Evolutionary conservation across 176 grass and related monocot species (phyloP).

Genomic region (Phoenix roebelenii): DNA sequence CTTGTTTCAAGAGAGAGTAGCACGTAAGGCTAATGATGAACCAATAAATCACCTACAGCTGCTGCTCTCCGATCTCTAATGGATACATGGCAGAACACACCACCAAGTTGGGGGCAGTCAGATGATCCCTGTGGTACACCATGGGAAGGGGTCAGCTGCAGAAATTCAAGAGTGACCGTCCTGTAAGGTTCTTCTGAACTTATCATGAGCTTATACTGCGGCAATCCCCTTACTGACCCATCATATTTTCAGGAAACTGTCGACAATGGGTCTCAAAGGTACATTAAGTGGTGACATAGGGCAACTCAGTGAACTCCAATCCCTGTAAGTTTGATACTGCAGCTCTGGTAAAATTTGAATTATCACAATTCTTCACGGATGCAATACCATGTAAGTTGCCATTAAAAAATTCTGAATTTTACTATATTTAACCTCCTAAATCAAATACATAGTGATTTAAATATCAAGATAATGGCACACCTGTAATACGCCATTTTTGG

Average conservation of each 20-base stretch:
- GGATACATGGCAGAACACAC: constrained; percentile 50
- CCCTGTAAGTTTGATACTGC: constrained; percentile 39
- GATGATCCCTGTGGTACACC: constrained; percentile 39
- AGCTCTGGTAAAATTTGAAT: constrained; percentile 1
- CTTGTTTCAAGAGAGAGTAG: too few species aligned
- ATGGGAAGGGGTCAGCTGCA: constrained; percentile 52
- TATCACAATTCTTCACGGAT: too few species aligned
- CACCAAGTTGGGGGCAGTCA: constrained; percentile 39
- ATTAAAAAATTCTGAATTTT: too few species aligned
- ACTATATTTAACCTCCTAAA: neutral
- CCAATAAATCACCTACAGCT: constrained; percentile 18
- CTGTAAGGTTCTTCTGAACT: constrained; percentile 33
- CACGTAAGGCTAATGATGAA: neutral
- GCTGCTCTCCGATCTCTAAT: constrained; percentile 42
- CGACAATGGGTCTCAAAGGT: constrained; percentile 43
- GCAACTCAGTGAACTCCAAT: constrained; percentile 34
- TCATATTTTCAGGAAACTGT: constrained; percentile 38
- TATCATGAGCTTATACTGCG: neutral
- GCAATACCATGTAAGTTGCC: too few species aligned
- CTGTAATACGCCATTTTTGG: too few species aligned
- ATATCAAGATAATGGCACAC: neutral
- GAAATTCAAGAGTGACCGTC: constrained; percentile 38
- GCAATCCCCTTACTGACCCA: constrained; percentile 3
- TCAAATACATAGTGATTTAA: neutral
- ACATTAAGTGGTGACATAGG: constrained; percentile 50